phyloP scores from a whole-genome alignment of 345 rosid species.

The Schrenkiella parvula region DNA sequence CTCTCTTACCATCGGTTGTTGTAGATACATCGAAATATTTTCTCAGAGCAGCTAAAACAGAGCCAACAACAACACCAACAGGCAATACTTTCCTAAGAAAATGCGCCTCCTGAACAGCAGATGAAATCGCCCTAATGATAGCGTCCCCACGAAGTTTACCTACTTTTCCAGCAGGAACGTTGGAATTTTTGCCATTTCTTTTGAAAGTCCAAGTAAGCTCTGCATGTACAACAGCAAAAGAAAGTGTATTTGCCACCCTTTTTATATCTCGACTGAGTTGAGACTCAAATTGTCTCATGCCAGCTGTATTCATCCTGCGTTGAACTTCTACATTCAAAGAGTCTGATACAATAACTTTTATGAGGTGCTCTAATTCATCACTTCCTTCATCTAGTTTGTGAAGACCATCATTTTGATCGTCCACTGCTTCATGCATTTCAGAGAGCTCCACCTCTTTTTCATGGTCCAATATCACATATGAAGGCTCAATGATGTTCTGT shows the following conservation, averaged over 20 bases:
- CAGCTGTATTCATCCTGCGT: constrained; percentile 58
- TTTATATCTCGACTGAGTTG: constrained; percentile 59
- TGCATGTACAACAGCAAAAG: constrained; percentile 45
- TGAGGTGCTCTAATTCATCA: constrained; percentile 49
- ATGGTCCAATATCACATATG: constrained; percentile 59
- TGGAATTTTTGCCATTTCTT: constrained; percentile 26
- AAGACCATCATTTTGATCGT: constrained; percentile 27
- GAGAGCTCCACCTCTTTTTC: constrained; percentile 43
- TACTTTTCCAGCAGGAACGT: constrained; percentile 39
- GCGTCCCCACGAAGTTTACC: constrained; percentile 57
- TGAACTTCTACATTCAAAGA: constrained; percentile 70
- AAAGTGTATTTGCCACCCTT: constrained; percentile 62
- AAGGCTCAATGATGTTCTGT: constrained; percentile 57
- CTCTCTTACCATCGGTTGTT: constrained; percentile 31
- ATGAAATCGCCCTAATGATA: constrained; percentile 61
- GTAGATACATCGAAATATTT: constrained; percentile 57
- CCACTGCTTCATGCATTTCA: constrained; percentile 31
- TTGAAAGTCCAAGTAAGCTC: constrained; percentile 40
- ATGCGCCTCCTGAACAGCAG: constrained; percentile 57
- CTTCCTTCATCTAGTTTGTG: constrained; percentile 30
- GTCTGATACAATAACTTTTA: constrained; percentile 56
- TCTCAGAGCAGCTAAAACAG: constrained; percentile 87
- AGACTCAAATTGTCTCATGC: constrained; percentile 51
- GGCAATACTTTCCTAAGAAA: constrained; percentile 73
- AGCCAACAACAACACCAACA: constrained; percentile 76